Evolutionary conservation across 2,329 filamentous ascomycete species (phyloP), one percentile per base, ranked within the genome.

Genomic region (Pezicula rhizophila): DNA sequence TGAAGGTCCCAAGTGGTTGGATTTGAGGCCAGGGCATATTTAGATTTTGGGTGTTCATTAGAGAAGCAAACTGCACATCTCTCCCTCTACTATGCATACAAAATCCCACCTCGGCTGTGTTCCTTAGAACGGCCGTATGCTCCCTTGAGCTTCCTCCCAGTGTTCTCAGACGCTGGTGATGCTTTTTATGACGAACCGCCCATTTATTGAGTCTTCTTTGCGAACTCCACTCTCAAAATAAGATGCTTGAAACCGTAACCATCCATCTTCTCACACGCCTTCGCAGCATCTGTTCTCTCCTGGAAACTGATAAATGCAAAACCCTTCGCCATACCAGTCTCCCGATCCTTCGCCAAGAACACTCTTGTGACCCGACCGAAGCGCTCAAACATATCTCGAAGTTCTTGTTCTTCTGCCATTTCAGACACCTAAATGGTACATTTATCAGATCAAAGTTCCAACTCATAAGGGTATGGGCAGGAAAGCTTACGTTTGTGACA

Each of bases 301-400:
- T 86, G 88, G 66, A 93, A 99, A 70, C 89, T 95, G 77, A 99
- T 95, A 70, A 99, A 99, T 23, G 95, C 95, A 69, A 99, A 99
- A 55, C 93, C 93, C 82, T 99, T 99, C 61, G 93, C 93, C 68
- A 92, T 76, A 53, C 90, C 89, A 37, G 93, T 99, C 64, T 99
- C 93, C 67, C 93, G 79, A 75, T 99, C 93, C 79, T 96, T 97
- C 63, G 93, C 93, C 64, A 99, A 73, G 79, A 99, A 99, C 45
- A 99, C 93, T 70, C 93, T 84, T 49, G 92, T 97, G 66, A 99
- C 93, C 60, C 91, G 88, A 65, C 93, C 93, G 69, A 93, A 96
- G 60, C 93, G 84, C 76, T 95, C 91, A 77, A 99, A 99, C 83
- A 99, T 91, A 69, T 96, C 90, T 67, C 93, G 88, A 59, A 99